Percentiles rank a stretch among this genome's conserved stretches.
phyloP scores from a whole-genome alignment of 2,329 filamentous ascomycete genomes.

The Calycina marina region DNA sequence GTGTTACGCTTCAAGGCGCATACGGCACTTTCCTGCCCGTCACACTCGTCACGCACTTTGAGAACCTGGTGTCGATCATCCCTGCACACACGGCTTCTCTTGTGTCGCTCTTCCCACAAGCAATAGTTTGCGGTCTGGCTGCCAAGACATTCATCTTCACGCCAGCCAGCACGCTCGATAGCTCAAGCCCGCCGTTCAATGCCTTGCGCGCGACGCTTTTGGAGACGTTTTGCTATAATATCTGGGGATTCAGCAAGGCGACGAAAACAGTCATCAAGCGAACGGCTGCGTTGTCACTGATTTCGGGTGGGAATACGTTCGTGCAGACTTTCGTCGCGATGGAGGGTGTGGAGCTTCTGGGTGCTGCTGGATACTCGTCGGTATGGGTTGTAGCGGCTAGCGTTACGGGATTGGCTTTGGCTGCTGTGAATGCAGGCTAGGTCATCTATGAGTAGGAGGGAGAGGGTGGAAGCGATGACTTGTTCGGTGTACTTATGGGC shows the following conservation, averaged over 20 bases:
- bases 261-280: conserved; percentile 50
- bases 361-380: conserved; percentile 57
- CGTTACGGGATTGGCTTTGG: conserved; percentile 41
- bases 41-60: conserved; percentile 62
- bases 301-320: conserved; percentile 44
- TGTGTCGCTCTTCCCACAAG: conserved; percentile 42
- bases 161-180: conserved; percentile 37
- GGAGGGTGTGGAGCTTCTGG: conserved; percentile 51
- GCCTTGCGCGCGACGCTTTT: conserved; percentile 47
- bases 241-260: conserved; percentile 53
- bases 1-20: conserved; percentile 53
- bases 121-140: conserved; percentile 48
- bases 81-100: conserved; percentile 51
- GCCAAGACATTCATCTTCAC: conserved; percentile 67
- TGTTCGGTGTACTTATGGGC: no score
- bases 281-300: conserved; percentile 41
- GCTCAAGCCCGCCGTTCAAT: conserved; percentile 45
- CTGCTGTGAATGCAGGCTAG: conserved; percentile 35
- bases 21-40: conserved; percentile 56
- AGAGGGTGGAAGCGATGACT: no score
- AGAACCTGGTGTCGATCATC: conserved; percentile 53
- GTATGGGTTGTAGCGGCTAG: conserved; percentile 58
- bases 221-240: conserved; percentile 58
- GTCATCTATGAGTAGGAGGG: no score
- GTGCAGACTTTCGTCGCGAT: conserved; percentile 53